Percentiles rank a stretch among this genome's conserved stretches.
phyloP scores from a whole-genome alignment of 2,329 filamentous ascomycete species.

The Pseudocercospora cruenta region DNA sequence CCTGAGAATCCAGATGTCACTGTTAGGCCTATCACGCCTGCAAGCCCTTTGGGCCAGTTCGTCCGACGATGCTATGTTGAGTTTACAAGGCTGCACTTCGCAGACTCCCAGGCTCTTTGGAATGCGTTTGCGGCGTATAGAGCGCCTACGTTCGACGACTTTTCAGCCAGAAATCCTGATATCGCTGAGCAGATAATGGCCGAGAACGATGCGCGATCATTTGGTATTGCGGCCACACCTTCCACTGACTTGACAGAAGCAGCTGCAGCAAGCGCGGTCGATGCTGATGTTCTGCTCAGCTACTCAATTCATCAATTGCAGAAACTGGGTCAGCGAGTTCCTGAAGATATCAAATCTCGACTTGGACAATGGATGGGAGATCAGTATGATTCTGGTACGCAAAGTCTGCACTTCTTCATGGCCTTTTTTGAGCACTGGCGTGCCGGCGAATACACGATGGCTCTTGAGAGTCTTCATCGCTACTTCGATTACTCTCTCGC shows the following conservation, averaged over 20 bases:
- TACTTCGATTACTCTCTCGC: constrained; percentile 87
- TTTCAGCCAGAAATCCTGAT: constrained; percentile 58
- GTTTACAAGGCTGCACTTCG: constrained; percentile 77
- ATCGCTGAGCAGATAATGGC: constrained; percentile 30
- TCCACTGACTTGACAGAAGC: neutral
- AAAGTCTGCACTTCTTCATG: constrained; percentile 40
- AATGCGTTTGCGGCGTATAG: constrained; percentile 79
- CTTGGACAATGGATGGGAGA: constrained; percentile 54
- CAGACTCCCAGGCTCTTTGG: constrained; percentile 79
- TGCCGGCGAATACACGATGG: constrained; percentile 83
- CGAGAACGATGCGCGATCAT: neutral
- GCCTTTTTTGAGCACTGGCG: constrained; percentile 87
- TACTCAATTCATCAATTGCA: constrained; percentile 90
- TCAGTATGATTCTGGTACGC: constrained; percentile 32
- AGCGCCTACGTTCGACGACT: constrained; percentile 68
- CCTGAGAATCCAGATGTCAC: constrained; percentile 49
- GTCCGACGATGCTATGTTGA: constrained; percentile 77
- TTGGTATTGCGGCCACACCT: neutral
- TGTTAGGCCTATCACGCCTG: constrained; percentile 61
- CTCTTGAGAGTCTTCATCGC: constrained; percentile 87
- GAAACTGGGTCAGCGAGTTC: constrained; percentile 76
- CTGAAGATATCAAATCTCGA: constrained; percentile 71
- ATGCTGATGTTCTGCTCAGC: constrained; percentile 63
- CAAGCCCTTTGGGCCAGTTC: constrained; percentile 80
- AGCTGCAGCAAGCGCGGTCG: constrained; percentile 29